Base-by-base conservation (phyloP, 306 rosid species). In the Malus sylvestris region DNA sequence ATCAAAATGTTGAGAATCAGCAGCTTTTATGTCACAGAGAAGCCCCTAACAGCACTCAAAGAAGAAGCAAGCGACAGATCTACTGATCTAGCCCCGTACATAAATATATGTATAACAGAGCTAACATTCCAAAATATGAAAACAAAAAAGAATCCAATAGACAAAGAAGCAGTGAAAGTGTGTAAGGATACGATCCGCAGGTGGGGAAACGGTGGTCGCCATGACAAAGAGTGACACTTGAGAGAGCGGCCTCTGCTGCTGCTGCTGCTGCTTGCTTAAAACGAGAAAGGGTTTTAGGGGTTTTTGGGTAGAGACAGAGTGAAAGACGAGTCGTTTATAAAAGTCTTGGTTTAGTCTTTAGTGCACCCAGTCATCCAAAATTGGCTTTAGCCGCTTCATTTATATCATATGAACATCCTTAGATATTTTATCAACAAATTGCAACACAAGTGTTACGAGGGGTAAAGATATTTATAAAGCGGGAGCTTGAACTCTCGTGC, bases 181-280 rank as follows among this genome's bases (percentile, higher is more conserved):
- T 57, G 59, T 6, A 89, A 93, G 98, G 97, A 93, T 94, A 94
- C 98, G 95, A 88, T 94, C 96, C 5, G 92, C 88, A 78, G 97
- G 91, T 29, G 67, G 70, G 16, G 78, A 62, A 66, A 87, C 95
- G 68, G 91, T 84, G 19, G 98, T 49, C 55, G 55, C 95, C 98
- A 94, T 94, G 80, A 78, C 71, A 22, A 73, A 16, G 52, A 73
- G 44, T 67, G 49, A 70, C 19, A 14, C 55, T 49, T 49, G 70
- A 18, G 27, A 60, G 30, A 20, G 77, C 30, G 78, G 77, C 78
- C 59, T 74, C 42, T 1, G 69, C 25, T 65, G 11, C 55, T 22
- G 11, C 55, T 22, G 63, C 61, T 44, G 51, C 18, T 46, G 55
- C 20, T 58, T 8, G 76, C 53, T 44, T 74, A 74, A 74, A 62